These are phyloP conservation scores for Scheffersomyces stambukii DNA, from an alignment of 1,139 yeast species.

Conservation along the genomic window DNA sequence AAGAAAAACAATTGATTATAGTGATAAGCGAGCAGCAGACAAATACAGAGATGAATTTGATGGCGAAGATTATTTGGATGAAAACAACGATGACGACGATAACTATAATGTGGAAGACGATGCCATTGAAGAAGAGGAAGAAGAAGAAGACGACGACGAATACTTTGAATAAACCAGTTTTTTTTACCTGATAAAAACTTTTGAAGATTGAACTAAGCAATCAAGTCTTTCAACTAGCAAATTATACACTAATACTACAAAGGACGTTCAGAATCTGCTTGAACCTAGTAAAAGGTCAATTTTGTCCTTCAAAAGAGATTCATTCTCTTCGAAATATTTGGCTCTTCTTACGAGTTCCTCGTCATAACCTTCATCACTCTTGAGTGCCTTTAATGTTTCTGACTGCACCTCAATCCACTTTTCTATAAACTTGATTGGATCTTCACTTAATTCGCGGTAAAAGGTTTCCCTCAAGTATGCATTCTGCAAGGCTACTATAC, in stretches of 20 bases:
- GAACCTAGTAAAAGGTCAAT: slow-evolving; percentile 62
- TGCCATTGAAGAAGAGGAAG: slow-evolving; percentile 14
- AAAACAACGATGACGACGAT: slow-evolving; percentile 14
- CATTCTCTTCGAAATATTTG: slow-evolving; percentile 73
- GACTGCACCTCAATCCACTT: slow-evolving; percentile 74
- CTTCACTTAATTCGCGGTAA: slow-evolving; percentile 65
- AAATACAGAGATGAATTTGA: slow-evolving; percentile 17
- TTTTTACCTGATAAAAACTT: background rate
- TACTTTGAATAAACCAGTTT: background rate
- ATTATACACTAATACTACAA: slow-evolving; percentile 3
- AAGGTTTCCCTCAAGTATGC: slow-evolving; percentile 50
- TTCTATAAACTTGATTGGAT: slow-evolving; percentile 73
- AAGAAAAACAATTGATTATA: slow-evolving; percentile 13
- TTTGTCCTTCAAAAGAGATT: slow-evolving; percentile 62
- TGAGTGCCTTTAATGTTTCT: slow-evolving; percentile 68
- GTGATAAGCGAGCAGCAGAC: slow-evolving; percentile 14
- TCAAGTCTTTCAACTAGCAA: background rate
- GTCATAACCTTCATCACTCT: slow-evolving; percentile 85
- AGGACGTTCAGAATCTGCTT: slow-evolving; percentile 18
- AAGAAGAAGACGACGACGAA: slow-evolving; percentile 10
- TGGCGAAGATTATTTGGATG: slow-evolving; percentile 13
- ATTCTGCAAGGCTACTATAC: slow-evolving; percentile 63
- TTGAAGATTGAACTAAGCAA: too few relatives aligned
- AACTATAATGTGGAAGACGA: slow-evolving; percentile 15
- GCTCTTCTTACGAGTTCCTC: slow-evolving; percentile 88